Base-by-base conservation (phyloP, 176 grass and related monocot genomes). In the Echinochloa phyllopogon region DNA sequence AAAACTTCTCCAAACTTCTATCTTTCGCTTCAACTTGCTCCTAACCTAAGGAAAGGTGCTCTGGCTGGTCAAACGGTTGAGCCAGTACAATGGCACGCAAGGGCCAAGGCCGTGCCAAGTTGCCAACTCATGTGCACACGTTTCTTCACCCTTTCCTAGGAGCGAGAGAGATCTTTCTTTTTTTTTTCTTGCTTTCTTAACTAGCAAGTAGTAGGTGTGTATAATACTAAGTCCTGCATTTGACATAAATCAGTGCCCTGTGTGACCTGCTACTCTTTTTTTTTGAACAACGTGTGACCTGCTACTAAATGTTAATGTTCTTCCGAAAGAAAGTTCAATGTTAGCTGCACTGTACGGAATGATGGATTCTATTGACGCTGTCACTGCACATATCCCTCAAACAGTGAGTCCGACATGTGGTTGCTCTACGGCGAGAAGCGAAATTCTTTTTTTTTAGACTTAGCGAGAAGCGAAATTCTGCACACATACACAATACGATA, bases 31-130 rank as follows among this genome's bases (percentile, higher is more conserved):
- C 42, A 47, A 49, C 66, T 42, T 82, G 33, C 16, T 74, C 14
- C 20, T 20, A 44, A 20, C 61, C 21, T 43, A 62, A 69, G 72
- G 20, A 82, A 77, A 77, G 29, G 53, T 24, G 49, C 17, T 52
- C 27, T 14, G 38, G 39, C 27, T 17, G 61, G 39, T 82, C 61
- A 70, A 52, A 82, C 13, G n/a, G 18, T 70, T 87, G 72, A 87
- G 29, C 63, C 36, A 41, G 79, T 75, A 62, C 6, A 37, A 58
- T 18, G 65, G 49, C 61, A 69, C 63, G 2, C 29, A 33, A 33
- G 29, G 29, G 29, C 29, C 29, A 61, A 39, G 62, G 16, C 59
- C 8, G 72, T 38, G 21, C 53, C 15, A 45, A 50, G n/a, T 48
- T 12, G 29, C 47, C 0, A 39, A 24, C 75, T 56, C 58, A 44